phyloP scores from a whole-genome alignment of 805 yeast species.

The Starmerella floris region DNA sequence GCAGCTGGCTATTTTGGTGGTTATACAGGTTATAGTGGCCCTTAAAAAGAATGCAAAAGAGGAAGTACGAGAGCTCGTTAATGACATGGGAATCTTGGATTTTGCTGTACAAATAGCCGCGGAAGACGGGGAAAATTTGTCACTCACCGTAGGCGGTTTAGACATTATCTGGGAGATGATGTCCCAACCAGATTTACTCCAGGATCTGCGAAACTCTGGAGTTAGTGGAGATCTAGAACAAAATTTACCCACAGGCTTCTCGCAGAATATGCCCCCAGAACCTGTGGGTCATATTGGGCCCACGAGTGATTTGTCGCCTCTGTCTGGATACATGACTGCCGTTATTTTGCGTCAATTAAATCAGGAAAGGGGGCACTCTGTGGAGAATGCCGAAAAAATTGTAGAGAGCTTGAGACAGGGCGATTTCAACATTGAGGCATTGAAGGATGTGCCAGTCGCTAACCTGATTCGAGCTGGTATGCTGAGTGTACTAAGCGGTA shows the following conservation, averaged over 20 bases:
- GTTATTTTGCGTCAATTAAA: background rate
- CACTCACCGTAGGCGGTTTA: constrained; percentile 14
- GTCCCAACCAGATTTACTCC: background rate
- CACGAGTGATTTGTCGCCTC: background rate
- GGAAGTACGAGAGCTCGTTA: constrained; percentile 2
- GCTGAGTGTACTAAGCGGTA: constrained; percentile 1
- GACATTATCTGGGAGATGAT: constrained; percentile 17
- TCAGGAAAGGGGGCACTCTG: background rate
- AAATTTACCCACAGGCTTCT: background rate
- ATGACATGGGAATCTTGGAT: constrained; percentile 6
- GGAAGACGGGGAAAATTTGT: constrained; percentile 11
- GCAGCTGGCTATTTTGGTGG: constrained; percentile 15
- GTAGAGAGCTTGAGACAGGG: background rate
- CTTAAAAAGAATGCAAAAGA: background rate
- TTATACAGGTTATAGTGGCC: constrained; percentile 19
- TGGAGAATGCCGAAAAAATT: background rate
- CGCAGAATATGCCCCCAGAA: background rate
- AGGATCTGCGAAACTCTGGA: background rate
- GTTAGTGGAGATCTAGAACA: background rate
- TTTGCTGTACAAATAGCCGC: constrained; percentile 14
- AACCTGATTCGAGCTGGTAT: constrained; percentile 9
- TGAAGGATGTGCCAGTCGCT: constrained; percentile 4
- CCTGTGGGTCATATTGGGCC: background rate
- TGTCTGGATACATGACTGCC: background rate
- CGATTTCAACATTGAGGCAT: background rate